Conservation (phyloP, 208 protist genomes). For the Angomonas deanei region DNA sequence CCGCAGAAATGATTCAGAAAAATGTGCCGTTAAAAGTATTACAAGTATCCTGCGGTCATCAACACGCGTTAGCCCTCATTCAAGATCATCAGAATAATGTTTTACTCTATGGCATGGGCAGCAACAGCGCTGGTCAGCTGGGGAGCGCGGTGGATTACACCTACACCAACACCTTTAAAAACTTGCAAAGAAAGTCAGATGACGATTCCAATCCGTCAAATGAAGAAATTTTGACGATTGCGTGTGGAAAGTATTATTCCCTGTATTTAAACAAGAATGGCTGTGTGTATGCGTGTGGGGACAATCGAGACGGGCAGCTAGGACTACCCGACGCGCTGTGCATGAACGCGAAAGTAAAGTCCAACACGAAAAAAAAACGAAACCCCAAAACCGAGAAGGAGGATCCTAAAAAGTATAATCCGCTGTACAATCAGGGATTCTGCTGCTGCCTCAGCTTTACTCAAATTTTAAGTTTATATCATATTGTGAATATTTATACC, state of each 20-base stretch:
- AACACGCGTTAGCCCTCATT: constrained; percentile 39
- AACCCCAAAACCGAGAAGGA: background rate
- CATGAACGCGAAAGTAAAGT: background rate
- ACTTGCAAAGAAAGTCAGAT: constrained; percentile 17
- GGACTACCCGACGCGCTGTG: constrained; percentile 22
- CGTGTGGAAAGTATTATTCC: constrained; percentile 61
- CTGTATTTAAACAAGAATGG: constrained; percentile 49
- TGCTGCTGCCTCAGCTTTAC: constrained; percentile 9
- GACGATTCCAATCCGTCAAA: background rate
- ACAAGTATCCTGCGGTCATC: constrained; percentile 37
- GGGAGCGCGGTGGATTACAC: constrained; percentile 40
- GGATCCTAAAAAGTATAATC: background rate
- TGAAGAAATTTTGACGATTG: constrained; percentile 35
- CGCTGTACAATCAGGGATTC: constrained; percentile 4
- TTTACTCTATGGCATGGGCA: constrained; percentile 59
- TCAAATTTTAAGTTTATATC: background rate
- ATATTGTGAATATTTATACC: background rate
- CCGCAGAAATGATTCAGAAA: background rate
- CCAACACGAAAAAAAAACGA: background rate
- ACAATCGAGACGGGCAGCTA: constrained; percentile 71
- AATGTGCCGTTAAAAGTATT: constrained; percentile 11
- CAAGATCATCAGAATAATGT: background rate
- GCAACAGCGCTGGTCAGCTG: constrained; percentile 71
- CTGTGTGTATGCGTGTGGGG: constrained; percentile 63
- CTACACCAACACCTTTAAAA: constrained; percentile 50